phyloP scores from a whole-genome alignment of 305 asterid genomes.

The Fraxinus sp. region DNA sequence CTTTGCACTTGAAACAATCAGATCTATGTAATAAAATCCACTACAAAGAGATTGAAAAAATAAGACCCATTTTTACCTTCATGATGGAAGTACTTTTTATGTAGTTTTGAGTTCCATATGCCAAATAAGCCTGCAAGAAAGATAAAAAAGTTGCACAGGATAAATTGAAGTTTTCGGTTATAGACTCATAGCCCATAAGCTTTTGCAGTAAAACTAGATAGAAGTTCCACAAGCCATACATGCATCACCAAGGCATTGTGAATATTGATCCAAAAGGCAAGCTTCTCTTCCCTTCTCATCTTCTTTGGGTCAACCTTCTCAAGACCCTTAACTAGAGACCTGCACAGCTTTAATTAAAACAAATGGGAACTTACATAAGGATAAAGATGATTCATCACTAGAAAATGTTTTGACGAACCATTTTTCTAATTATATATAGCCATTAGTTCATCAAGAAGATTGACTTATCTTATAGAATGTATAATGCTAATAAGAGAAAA shows the following conservation, averaged over 20 bases:
- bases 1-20: constrained; percentile 15
- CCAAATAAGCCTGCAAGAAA: constrained; percentile 73
- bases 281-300: constrained; percentile 81
- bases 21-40: constrained; percentile 19
- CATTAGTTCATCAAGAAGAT: background rate
- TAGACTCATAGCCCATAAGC: background rate
- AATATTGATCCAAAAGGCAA: constrained; percentile 73
- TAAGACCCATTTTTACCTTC: constrained; percentile 47
- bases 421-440: background rate
- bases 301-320: constrained; percentile 70
- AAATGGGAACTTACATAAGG: constrained; percentile 9
- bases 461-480: background rate
- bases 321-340: constrained; percentile 71
- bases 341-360: constrained; percentile 37
- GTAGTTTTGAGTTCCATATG: constrained; percentile 73
- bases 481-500: background rate
- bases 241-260: constrained; percentile 88
- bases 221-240: constrained; percentile 40
- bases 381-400: background rate
- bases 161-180: background rate
- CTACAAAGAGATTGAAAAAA: background rate
- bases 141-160: constrained; percentile 3
- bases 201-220: constrained; percentile 9
- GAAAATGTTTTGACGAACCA: background rate
- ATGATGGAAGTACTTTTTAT: constrained; percentile 55